Conservation (phyloP, 1,284 basidiomycete species). For the Microstroma glucosiphilum region DNA sequence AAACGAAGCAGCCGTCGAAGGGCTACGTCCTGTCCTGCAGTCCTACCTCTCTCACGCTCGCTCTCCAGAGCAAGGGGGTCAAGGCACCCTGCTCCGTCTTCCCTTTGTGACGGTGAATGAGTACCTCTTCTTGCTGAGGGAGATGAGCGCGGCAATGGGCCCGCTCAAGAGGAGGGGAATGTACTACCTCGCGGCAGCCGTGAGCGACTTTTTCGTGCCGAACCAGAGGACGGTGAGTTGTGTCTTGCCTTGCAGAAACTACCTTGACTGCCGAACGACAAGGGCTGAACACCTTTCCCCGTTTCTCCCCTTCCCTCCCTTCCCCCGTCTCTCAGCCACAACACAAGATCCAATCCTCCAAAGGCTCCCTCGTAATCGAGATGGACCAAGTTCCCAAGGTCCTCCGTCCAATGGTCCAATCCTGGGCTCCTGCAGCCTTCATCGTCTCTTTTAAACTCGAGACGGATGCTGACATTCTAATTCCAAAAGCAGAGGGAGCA, state of each 20-base stretch:
- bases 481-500: slow-evolving; percentile 83
- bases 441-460: slow-evolving; percentile 99
- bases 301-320: not conserved
- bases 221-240: slow-evolving; percentile 6
- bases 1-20: slow-evolving; percentile 59
- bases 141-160: slow-evolving; percentile 62
- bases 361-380: slow-evolving; percentile 76
- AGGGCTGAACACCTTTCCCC: not conserved
- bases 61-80: slow-evolving; percentile 61
- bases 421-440: slow-evolving; percentile 86
- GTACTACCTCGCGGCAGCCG: slow-evolving; percentile 96
- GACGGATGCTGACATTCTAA: slow-evolving; percentile 73
- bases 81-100: slow-evolving; percentile 69
- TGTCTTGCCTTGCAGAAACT: no score
- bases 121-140: slow-evolving; percentile 84
- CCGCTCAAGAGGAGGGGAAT: slow-evolving; percentile 67
- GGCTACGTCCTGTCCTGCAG: slow-evolving; percentile 68
- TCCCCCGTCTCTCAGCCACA: no score
- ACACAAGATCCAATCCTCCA: slow-evolving; percentile 96
- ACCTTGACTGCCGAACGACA: no score
- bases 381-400: slow-evolving; percentile 99
- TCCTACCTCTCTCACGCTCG: slow-evolving; percentile 59
- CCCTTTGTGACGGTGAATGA: slow-evolving; percentile 93
- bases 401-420: slow-evolving; percentile 79
- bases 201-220: slow-evolving; percentile 79